Conservation (phyloP, 176 grass and related monocot species). For the Ampelocalamus luodianensis region DNA sequence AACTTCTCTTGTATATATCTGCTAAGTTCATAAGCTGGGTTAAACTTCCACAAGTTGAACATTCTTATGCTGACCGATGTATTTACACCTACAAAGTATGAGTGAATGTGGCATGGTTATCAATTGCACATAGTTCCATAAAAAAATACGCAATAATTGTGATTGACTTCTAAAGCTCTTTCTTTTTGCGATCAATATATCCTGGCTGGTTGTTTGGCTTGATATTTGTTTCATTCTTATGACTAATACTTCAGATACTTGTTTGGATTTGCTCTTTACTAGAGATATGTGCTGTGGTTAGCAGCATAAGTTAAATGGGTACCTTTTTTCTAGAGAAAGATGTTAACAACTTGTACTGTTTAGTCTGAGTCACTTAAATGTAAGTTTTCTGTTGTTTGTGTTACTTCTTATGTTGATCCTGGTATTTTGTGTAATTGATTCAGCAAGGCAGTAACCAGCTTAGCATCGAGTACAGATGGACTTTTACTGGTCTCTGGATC, state of each 20-base stretch:
- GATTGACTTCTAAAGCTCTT: not conserved
- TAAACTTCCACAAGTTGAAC: not conserved
- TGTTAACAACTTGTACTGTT: slow-evolving; percentile 21
- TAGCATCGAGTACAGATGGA: slow-evolving; percentile 62
- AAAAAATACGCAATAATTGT: not conserved
- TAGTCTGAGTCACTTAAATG: not conserved
- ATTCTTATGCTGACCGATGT: not conserved
- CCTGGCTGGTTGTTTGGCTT: not conserved
- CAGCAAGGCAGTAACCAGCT: slow-evolving; percentile 70
- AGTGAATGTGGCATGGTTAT: not conserved
- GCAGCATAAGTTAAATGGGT: not conserved
- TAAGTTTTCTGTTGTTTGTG: slow-evolving; percentile 24
- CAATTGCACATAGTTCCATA: not conserved
- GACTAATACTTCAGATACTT: not conserved
- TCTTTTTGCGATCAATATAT: not conserved
- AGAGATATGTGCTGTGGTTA: slow-evolving; percentile 27
- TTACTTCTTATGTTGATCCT: slow-evolving; percentile 16
- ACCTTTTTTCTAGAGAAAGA: not conserved
- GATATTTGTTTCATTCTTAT: not conserved
- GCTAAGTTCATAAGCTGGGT: not conserved
- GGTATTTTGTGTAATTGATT: slow-evolving; percentile 35
- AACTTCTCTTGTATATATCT: not conserved
- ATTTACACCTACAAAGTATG: not conserved
- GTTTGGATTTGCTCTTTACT: slow-evolving; percentile 1
- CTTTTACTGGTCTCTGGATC: slow-evolving; percentile 69